Base-by-base conservation (phyloP, 495 filamentous ascomycete genomes). In the Penicillium cosmopolitanum region DNA sequence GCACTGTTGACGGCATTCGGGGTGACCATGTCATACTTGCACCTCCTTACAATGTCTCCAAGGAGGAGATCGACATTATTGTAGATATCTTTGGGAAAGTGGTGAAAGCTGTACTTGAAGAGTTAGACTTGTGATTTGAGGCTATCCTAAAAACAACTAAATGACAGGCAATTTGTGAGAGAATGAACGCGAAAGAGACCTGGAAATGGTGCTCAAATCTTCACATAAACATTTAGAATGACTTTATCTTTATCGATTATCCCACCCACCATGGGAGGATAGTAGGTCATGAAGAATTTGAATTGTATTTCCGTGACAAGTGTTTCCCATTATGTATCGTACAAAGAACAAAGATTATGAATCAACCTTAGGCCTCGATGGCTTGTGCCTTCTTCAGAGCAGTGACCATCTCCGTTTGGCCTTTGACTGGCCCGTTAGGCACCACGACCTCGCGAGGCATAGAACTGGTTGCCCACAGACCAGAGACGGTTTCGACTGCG, bases 401-500 rank as follows among this genome's bases (percentile, higher is more conserved):
- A 28, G 56, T 59, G 7, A 62, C 61, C 5, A 62, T 53, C 12
- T 63, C 60, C 31, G 48, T 51, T 21, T 55, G 21, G n/a, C 15
- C 48, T 16, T 66, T 62, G 3, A 19, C 31, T 46, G 61, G 60
- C 3, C 61, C 72, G 53, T 72, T 70, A 4, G 64, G 46, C 13
- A 61, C 53, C n/a, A 57, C 53, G 21, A 44, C 35, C 47, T 67
- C 66, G 9, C 57, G 64, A 36, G 58, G 58, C 23, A 69, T 60
- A 4, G 70, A 71, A 16, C 56, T 72, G 44, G 73, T 67, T 18
- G 75, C 66, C 86, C 86, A 88, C 63, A 97, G 77, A 33, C 89
- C 90, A 53, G 91, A 90, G 5, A 93, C 88, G 15, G 91, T 90
- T 79, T 97, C 95, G n/a, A 96, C 86, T 2, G 90, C 92, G 62